phyloP scores from a whole-genome alignment of 176 grass and related monocot genomes.

The Aegilops bicornis region DNA sequence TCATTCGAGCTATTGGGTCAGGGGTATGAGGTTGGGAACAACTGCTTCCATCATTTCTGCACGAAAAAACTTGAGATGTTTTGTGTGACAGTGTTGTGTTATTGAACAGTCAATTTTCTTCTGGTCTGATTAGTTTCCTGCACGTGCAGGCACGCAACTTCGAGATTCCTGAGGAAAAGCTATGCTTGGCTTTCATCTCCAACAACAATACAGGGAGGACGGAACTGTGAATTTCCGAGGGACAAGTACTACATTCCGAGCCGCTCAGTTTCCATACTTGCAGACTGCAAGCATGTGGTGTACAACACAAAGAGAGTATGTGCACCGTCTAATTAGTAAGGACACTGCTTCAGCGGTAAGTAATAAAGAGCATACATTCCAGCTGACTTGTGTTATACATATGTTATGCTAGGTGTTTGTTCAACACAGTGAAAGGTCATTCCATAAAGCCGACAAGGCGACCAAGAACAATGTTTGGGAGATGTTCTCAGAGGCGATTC shows the following conservation, averaged over 20 bases:
- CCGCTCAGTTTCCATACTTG: slow-evolving; percentile 78
- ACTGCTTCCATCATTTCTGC: slow-evolving; percentile 12
- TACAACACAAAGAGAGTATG: slow-evolving; percentile 87
- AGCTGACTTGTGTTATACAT: slow-evolving; percentile 2
- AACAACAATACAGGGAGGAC: slow-evolving; percentile 68
- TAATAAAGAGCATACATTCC: background rate
- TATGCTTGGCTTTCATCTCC: slow-evolving; percentile 71
- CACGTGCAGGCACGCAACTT: slow-evolving; percentile 53
- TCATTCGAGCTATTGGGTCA: slow-evolving; percentile 52
- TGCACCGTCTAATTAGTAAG: background rate
- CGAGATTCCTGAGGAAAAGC: slow-evolving; percentile 56
- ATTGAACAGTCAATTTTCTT: slow-evolving; percentile 11
- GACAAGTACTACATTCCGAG: slow-evolving; percentile 54
- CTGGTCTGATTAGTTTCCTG: slow-evolving; percentile 25
- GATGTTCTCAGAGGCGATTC: slow-evolving; percentile 67
- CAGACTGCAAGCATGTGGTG: slow-evolving; percentile 68
- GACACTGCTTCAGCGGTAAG: background rate
- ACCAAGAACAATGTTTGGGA: slow-evolving; percentile 55
- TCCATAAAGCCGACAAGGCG: slow-evolving; percentile 25
- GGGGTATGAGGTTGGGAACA: slow-evolving; percentile 64
- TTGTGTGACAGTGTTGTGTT: background rate
- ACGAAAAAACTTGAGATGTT: slow-evolving; percentile 1
- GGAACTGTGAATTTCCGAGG: slow-evolving; percentile 62
- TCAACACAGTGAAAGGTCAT: slow-evolving; percentile 58
- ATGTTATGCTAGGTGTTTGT: slow-evolving; percentile 63